Evolutionary conservation across 371 early-diverging fungal genomes (phyloP), one percentile per base, ranked within the genome.

Genomic region (Mortierella sp.): DNA sequence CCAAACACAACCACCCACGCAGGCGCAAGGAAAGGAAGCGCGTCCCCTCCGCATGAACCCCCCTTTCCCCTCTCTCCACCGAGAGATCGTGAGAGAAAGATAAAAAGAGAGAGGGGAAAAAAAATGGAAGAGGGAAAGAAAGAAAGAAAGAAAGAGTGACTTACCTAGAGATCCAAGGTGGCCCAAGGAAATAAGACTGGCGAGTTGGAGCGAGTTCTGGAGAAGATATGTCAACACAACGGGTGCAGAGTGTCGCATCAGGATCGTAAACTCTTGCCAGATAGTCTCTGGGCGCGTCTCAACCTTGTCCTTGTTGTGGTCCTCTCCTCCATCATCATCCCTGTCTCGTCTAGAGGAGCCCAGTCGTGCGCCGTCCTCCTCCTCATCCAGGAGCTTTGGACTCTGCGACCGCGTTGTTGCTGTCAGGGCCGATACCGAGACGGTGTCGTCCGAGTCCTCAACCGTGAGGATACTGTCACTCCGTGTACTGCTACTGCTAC

Each of bases 101-200:
- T 3, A 37, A 9, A 51, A 52, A 64, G 23, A 56, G 21, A 19
- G 45, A 62, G 68, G 70, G 45, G 26, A 16, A 29, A 21, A 44
- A 14, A 66, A 50, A 14, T 57, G 11, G 65, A 61, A 26, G 59
- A 67, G 47, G 62, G 62, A 45, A 19, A 70, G 29, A n/a, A 30
- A 51, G 5, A 16, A n/a, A 18, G 37, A 46, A 30, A 58, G 52
- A 48, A 37, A 60, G 51, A 29, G 21, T 1, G 45, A 74, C 82
- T 75, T 83, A 86, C 88, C 75, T 6, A 74, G 47, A 9, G 74
- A 61, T 44, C 75, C 75, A 14, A 90, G 73, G 57, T 89, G 92
- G 7, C 92, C 91, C n/a, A 91, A 66, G 0, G 89, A 87, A 58
- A 92, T 82, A 59, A 91, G 76, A 52, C 85, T 87, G 26, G 89